phyloP scores from a whole-genome alignment of 805 yeast species.

The Monosporozyma siamensis region DNA sequence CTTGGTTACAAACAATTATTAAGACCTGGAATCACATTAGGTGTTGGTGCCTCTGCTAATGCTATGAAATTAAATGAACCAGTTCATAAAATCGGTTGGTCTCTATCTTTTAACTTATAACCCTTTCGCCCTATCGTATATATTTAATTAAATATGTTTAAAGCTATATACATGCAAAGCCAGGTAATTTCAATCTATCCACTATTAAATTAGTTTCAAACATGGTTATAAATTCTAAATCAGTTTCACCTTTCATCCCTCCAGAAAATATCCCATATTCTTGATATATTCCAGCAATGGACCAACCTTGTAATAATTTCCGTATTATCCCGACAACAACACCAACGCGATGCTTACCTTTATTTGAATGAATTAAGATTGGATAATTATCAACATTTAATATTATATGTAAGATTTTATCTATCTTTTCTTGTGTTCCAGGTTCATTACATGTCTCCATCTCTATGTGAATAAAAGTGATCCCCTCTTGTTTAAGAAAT shows the following conservation, averaged over 20 bases:
- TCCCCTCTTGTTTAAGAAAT: constrained; percentile 52
- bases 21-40: constrained; percentile 94
- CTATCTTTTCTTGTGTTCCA: constrained; percentile 48
- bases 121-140: no score
- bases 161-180: constrained; percentile 40
- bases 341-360: constrained; percentile 96
- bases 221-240: constrained; percentile 79
- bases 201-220: constrained; percentile 56
- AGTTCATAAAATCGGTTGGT: constrained; percentile 95
- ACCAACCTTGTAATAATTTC: constrained; percentile 85
- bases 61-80: constrained; percentile 92
- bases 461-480: constrained; percentile 48
- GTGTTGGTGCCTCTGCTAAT: constrained; percentile 94
- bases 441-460: constrained; percentile 74
- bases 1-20: constrained; percentile 87
- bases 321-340: constrained; percentile 87
- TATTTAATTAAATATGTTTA: not conserved
- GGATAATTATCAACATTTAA: constrained; percentile 70
- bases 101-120: constrained; percentile 87
- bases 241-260: constrained; percentile 81
- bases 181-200: constrained; percentile 45
- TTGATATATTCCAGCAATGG: constrained; percentile 83
- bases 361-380: constrained; percentile 81
- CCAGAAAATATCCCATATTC: constrained; percentile 89
- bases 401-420: constrained; percentile 46